phyloP scores from a whole-genome alignment of 2,329 filamentous ascomycete genomes.

The Aspergillus proliferans region DNA sequence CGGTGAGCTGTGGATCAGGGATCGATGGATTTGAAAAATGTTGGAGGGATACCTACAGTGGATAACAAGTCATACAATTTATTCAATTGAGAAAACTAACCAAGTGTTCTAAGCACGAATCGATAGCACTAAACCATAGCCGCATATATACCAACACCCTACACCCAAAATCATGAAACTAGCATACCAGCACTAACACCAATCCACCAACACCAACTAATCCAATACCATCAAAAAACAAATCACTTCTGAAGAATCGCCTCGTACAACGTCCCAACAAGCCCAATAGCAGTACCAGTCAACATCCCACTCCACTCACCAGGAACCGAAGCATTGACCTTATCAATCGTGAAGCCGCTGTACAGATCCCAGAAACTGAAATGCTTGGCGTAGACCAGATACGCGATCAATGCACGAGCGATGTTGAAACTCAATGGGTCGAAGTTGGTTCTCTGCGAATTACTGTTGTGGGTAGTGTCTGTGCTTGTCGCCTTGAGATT shows the following conservation, averaged over 20 bases:
- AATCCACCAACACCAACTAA: not conserved
- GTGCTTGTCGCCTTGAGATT: constrained; percentile 58
- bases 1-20: constrained; percentile 1
- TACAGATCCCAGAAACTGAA: constrained; percentile 35
- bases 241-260: constrained; percentile 38
- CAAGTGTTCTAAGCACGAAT: no score
- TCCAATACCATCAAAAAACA: no score
- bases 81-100: no score
- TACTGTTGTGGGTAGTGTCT: constrained; percentile 18
- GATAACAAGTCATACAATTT: no score
- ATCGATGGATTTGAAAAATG: not conserved
- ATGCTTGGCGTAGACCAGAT: constrained; percentile 64
- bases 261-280: constrained; percentile 40
- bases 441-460: constrained; percentile 38
- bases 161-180: no score
- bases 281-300: constrained; percentile 36
- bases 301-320: constrained; percentile 36
- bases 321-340: constrained; percentile 33
- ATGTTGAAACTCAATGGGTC: constrained; percentile 91
- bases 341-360: constrained; percentile 28
- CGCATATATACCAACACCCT: no score
- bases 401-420: constrained; percentile 74
- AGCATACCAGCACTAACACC: not conserved
- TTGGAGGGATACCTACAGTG: not conserved
- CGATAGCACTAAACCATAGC: no score